Conservation (phyloP, 495 filamentous ascomycete genomes). For the Emericellopsis terricola region DNA sequence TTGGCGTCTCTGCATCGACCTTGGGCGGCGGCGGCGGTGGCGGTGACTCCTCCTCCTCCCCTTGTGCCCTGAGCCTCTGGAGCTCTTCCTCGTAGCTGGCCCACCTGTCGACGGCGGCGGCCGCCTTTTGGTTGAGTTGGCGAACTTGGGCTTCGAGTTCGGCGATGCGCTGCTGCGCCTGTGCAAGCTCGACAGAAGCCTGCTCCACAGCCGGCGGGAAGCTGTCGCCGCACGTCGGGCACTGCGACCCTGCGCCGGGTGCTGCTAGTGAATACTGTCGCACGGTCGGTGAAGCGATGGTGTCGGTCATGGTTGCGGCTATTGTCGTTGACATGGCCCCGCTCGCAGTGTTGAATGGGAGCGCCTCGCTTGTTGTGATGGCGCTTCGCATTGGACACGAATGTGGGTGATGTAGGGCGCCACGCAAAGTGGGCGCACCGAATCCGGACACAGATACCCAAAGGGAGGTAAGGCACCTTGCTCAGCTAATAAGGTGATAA, state of each 20-base stretch:
- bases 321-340: constrained; percentile 3
- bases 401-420: no score
- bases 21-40: constrained; percentile 13
- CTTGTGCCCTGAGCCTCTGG: constrained; percentile 38
- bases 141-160: constrained; percentile 70
- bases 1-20: constrained; percentile 7
- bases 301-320: constrained; percentile 1
- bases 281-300: neutral
- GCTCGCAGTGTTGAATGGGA: neutral
- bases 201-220: constrained; percentile 22
- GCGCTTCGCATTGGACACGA: no score
- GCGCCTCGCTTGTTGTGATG: neutral
- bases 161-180: constrained; percentile 50
- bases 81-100: constrained; percentile 93
- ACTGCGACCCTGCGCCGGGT: neutral
- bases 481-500: no score
- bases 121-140: constrained; percentile 57
- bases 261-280: neutral
- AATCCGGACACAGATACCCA: no score
- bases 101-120: constrained; percentile 60
- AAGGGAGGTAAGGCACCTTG: no score
- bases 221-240: constrained; percentile 4
- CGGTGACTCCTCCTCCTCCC: constrained; percentile 8
- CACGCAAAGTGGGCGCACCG: no score
- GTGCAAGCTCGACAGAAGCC: constrained; percentile 21